These are phyloP conservation scores for Centaurea solstitialis DNA, from an alignment of 129 eudicot species.

Conservation along the genomic window DNA sequence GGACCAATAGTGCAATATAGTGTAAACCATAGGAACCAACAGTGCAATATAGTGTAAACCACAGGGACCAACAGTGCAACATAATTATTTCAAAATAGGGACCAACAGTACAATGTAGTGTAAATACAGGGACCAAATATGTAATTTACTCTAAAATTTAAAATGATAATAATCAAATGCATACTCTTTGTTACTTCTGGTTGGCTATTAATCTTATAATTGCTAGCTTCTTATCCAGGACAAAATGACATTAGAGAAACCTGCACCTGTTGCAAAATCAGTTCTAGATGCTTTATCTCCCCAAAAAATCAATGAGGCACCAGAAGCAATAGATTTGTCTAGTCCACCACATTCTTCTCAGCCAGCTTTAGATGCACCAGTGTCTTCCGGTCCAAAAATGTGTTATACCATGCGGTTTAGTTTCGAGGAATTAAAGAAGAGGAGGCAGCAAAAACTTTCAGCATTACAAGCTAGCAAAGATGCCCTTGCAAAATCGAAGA, in stretches of 20 bases:
- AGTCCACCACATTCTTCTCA: conserved; percentile 30
- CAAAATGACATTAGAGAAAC: conserved; percentile 31
- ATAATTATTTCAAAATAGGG: too few relatives aligned
- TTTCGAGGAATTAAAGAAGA: conserved; percentile 60
- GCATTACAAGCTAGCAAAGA: conserved; percentile 40
- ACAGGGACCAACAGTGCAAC: too few relatives aligned
- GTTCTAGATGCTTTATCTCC: conserved; percentile 29
- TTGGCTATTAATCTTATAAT: conserved; percentile 1
- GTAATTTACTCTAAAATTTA: too few relatives aligned
- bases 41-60: too few relatives aligned
- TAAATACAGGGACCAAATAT: too few relatives aligned
- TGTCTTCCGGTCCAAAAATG: conserved; percentile 36
- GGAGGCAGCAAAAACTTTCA: conserved; percentile 63
- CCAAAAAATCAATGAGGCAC: conserved; percentile 17
- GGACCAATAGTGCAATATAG: too few relatives aligned
- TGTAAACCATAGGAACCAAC: too few relatives aligned
- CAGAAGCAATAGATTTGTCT: conserved; percentile 40
- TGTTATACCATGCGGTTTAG: conserved; percentile 71
- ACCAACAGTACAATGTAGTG: too few relatives aligned
- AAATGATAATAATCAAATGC: conserved; percentile 2
- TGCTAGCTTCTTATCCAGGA: conserved; percentile 42
- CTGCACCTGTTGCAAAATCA: conserved; percentile 29
- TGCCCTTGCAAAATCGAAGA: conserved; percentile 32
- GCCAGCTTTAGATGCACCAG: conserved; percentile 44
- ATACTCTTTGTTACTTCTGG: not conserved